These are phyloP conservation scores for Penicillium occitanis DNA, from an alignment of 2,329 filamentous ascomycete genomes.

Conservation along the genomic window DNA sequence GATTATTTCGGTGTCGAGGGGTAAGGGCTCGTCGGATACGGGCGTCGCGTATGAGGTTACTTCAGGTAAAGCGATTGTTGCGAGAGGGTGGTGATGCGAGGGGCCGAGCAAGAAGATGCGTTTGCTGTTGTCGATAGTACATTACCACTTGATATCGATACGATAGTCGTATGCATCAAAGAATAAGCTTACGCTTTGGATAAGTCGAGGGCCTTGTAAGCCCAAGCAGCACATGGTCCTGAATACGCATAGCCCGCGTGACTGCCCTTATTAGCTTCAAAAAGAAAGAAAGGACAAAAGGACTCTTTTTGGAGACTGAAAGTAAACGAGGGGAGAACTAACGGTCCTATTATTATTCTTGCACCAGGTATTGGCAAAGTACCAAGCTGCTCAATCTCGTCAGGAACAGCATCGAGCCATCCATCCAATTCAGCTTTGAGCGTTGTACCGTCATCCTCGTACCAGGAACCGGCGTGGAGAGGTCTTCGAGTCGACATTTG, in stretches of 20 bases:
- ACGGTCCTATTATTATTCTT: constrained; percentile 90
- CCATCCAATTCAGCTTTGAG: constrained; percentile 69
- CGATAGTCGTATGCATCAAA: not conserved
- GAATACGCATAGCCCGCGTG: constrained; percentile 95
- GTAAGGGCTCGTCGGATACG: constrained; percentile 45
- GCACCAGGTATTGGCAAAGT: constrained; percentile 70
- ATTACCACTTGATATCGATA: not conserved
- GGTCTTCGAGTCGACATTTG: constrained; percentile 51
- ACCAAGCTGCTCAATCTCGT: constrained; percentile 61
- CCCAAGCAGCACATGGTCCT: constrained; percentile 87
- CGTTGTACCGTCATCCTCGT: constrained; percentile 60
- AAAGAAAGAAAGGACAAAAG: not conserved
- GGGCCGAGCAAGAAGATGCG: constrained; percentile 90
- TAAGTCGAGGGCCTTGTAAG: constrained; percentile 85
- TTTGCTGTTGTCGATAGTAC: constrained; percentile 54
- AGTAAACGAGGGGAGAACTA: constrained; percentile 37
- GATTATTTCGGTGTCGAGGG: constrained; percentile 47
- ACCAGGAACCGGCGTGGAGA: constrained; percentile 86
- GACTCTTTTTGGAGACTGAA: not conserved
- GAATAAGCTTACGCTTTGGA: constrained; percentile 61
- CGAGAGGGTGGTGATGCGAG: constrained; percentile 82
- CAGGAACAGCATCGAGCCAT: constrained; percentile 72
- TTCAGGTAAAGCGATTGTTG: constrained; percentile 71
- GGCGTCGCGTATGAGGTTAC: constrained; percentile 57
- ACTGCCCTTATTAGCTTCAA: not conserved